Evolutionary conservation across 176 grass and related monocot genomes (phyloP).

Genomic region (Lolium multiflorum): DNA sequence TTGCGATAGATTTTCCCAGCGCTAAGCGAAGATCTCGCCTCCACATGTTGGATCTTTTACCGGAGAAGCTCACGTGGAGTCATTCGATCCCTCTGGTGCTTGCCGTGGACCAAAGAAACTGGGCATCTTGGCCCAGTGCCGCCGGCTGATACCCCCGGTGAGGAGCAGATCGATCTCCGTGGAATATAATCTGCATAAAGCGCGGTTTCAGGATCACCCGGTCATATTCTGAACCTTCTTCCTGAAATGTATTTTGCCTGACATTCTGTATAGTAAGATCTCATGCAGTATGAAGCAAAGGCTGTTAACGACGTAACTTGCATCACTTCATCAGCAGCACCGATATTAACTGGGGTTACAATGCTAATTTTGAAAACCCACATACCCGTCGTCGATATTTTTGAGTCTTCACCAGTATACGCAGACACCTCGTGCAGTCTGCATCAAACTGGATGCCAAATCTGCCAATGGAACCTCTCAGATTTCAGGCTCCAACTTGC

Average conservation of each 20-base stretch:
- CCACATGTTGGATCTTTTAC: constrained; percentile 29
- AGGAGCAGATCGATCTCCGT: constrained; percentile 2
- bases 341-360: not conserved
- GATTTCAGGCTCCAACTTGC: constrained; percentile 51
- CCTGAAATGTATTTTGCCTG: not conserved
- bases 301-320: not conserved
- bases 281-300: not conserved
- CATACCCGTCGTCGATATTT: not conserved
- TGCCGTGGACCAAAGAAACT: constrained; percentile 35
- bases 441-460: constrained; percentile 47
- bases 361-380: not conserved
- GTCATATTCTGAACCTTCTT: constrained; percentile 40
- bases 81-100: constrained; percentile 24
- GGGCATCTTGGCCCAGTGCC: constrained; percentile 32
- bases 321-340: not conserved
- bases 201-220: constrained; percentile 31
- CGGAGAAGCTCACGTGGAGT: constrained; percentile 37
- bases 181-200: constrained; percentile 60
- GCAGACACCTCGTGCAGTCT: constrained; percentile 4
- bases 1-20: constrained; percentile 20
- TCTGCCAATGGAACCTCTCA: constrained; percentile 30
- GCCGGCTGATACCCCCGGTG: not conserved
- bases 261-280: not conserved
- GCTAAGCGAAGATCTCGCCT: not conserved
- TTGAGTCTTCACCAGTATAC: constrained; percentile 27